phyloP scores from a whole-genome alignment of 169 alveolate species.

The Perkinsus chesapeaki region DNA sequence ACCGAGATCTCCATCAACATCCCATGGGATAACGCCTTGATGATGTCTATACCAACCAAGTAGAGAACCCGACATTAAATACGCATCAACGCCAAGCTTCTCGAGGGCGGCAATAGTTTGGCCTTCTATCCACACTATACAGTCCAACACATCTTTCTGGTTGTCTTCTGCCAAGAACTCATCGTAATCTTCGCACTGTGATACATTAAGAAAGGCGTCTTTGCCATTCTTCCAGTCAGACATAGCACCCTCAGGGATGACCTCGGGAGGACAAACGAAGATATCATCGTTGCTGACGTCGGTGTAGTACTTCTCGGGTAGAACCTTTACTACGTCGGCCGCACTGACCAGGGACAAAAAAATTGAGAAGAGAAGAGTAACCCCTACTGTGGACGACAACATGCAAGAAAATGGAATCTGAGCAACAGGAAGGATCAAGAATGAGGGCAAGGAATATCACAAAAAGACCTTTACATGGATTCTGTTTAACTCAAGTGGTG shows the following conservation, averaged over 20 bases:
- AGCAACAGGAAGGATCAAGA: neutral
- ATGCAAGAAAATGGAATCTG: neutral
- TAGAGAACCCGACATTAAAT: neutral
- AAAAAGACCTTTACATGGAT: too few relatives aligned
- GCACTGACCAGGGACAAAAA: neutral
- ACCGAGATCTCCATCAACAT: neutral
- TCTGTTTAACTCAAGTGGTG: too few relatives aligned
- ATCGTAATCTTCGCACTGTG: neutral
- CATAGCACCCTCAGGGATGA: neutral
- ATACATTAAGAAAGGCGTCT: neutral
- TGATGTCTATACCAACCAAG: neutral
- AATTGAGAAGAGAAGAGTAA: neutral
- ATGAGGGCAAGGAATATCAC: too few relatives aligned
- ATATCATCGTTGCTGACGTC: neutral
- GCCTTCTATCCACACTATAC: neutral
- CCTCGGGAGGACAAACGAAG: neutral
- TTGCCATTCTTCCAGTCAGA: neutral
- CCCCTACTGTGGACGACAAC: too few relatives aligned
- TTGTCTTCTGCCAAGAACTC: neutral
- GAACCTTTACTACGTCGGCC: neutral
- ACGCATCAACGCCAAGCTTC: neutral
- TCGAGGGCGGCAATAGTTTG: neutral
- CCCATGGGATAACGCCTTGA: neutral
- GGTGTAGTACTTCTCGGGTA: neutral
- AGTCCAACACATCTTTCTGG: neutral